Evolutionary conservation across 23 red algal species (phyloP).

Genomic region (Porphyridium purpureum): DNA sequence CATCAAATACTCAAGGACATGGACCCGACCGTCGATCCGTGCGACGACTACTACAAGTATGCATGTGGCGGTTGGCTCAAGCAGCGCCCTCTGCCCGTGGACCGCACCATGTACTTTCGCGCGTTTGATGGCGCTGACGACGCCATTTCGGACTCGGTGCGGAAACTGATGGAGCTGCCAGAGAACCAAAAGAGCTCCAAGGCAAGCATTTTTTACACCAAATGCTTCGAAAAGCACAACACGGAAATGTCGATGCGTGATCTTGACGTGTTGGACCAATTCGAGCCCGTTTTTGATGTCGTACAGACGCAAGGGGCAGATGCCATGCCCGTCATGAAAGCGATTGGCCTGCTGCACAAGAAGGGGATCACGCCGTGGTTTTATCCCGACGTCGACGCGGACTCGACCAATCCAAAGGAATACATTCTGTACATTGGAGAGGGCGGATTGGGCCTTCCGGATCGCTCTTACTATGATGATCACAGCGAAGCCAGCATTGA

Average conservation of each 20-base stretch:
- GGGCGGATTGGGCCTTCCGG: constrained; percentile 69
- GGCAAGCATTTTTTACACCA: too few species aligned
- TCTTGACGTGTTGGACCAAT: too few species aligned
- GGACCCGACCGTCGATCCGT: constrained; percentile 66
- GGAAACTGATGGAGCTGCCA: constrained; percentile 42
- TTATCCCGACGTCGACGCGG: constrained; percentile 19
- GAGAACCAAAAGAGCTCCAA: too few species aligned
- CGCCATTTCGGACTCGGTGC: constrained; percentile 22
- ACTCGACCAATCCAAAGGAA: constrained; percentile 28
- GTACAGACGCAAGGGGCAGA: too few species aligned
- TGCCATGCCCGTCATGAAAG: too few species aligned
- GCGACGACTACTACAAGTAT: constrained; percentile 81
- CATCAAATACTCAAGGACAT: constrained; percentile 46
- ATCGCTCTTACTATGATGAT: constrained; percentile 59
- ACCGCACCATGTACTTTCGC: constrained; percentile 27
- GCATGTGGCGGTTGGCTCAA: constrained; percentile 77
- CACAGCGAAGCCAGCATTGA: constrained; percentile 14
- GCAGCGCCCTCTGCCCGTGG: constrained; percentile 25
- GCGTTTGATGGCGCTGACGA: constrained; percentile 40
- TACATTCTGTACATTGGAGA: constrained; percentile 52
- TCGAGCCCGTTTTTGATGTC: too few species aligned
- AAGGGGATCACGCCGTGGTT: constrained; percentile 28
- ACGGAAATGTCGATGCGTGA: too few species aligned
- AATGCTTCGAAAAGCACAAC: too few species aligned
- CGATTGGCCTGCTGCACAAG: too few species aligned